These are phyloP conservation scores for Wickerhamomyces rabaulensis DNA, from an alignment of 805 yeast species.

Conservation along the genomic window DNA sequence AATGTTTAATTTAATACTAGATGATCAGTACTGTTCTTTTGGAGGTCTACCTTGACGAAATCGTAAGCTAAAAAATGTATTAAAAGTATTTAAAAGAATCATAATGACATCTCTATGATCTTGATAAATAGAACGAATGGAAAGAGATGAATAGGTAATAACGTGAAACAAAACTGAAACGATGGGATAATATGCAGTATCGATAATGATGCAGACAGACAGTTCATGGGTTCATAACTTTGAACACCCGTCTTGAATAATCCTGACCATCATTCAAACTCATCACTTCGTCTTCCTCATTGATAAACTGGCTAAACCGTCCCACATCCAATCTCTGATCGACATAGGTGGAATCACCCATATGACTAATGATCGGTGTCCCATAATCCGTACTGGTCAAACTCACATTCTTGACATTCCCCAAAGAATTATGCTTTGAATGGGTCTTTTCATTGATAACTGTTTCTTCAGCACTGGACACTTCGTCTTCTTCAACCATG, in stretches of 20 bases:
- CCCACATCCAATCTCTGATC: conserved; percentile 35
- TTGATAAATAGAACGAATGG: background rate
- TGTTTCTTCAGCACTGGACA: conserved; percentile 10
- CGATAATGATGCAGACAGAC: too few relatives aligned
- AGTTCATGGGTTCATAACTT: conserved; percentile 44
- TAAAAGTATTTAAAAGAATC: background rate
- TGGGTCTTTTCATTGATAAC: conserved; percentile 3
- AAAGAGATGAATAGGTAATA: too few relatives aligned
- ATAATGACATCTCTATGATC: background rate
- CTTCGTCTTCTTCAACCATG: conserved; percentile 18
- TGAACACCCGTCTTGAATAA: conserved; percentile 42
- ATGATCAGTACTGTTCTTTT: too few relatives aligned
- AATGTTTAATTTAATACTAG: too few relatives aligned
- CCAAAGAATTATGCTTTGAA: background rate
- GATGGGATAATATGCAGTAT: too few relatives aligned
- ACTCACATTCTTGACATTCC: conserved; percentile 1
- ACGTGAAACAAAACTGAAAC: too few relatives aligned
- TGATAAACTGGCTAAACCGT: conserved; percentile 25
- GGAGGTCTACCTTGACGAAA: too few relatives aligned
- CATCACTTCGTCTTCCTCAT: conserved; percentile 22
- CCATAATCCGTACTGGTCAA: conserved; percentile 7
- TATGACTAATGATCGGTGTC: conserved; percentile 21
- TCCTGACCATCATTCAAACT: conserved; percentile 45
- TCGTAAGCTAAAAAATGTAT: too few relatives aligned
- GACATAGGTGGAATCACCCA: conserved; percentile 23